Evolutionary conservation across 2,329 filamentous ascomycete species (phyloP), one percentile per base, ranked within the genome.

Genomic region (Alternaria brassicae): DNA sequence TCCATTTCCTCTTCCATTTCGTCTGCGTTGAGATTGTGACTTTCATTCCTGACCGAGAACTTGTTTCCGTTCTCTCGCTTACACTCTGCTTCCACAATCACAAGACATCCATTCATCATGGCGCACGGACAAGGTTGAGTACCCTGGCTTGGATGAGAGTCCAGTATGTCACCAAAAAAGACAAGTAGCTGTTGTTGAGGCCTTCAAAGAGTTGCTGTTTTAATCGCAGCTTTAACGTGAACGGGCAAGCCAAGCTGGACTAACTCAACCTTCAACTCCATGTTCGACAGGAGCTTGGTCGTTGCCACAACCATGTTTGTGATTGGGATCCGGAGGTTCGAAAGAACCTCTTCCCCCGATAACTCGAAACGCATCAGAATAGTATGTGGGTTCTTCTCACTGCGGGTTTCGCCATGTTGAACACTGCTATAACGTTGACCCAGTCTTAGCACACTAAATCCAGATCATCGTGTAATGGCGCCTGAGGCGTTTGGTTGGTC

Each of bases 1-100:
- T 47, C 42, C 12, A 47, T n/a, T n/a, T 47, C 42, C 28, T 47
- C 42, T 47, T 47, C 42, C 42, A 47, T 47, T 12, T 47, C 42
- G 28, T 47, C 42, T 12, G 27, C 8, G 15, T 47, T 7, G 12
- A 21, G 17, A 21, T 13, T 28, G 3, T 10, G 7, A 28, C 13
- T 47, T 6, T 47, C 27, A 9, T 32, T 32, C 12, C 17, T 47
- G 27, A 47, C 30, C 12, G 19, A 6, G 2, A 32, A 47, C 12
- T 47, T 19, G 12, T 17, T 47, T 10, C 42, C 42, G 12, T 47
- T 12, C 8, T 23, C 42, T 17, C 42, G 42, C 42, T 47, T 7
- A 15, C 30, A 32, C 42, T 47, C 42, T 3, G 30, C n/a, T 13
- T 47, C 42, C 30, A 10, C 9, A 10, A 47, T 47, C 2, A 19